A percentile compares a stretch with the other conserved stretches of the same genome.
phyloP scores from a whole-genome alignment of 2,329 filamentous ascomycete genomes.

The Fusarium xyrophilum region DNA sequence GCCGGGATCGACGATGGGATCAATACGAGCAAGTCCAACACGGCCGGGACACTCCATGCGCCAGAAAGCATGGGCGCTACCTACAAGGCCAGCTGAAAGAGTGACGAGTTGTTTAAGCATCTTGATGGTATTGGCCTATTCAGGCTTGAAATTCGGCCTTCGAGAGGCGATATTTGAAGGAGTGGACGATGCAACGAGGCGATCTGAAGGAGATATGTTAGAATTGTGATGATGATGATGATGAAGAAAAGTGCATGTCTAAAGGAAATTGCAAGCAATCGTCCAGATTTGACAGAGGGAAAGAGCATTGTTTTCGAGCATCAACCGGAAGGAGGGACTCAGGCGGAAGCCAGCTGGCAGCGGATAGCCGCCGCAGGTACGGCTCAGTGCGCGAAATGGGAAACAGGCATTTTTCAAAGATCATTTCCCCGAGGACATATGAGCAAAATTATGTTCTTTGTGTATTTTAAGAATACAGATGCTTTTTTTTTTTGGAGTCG shows the following conservation, averaged over 20 bases:
- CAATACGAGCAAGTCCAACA: conserved; percentile 73
- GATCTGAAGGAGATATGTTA: conserved; percentile 41
- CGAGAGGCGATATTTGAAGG: conserved; percentile 35
- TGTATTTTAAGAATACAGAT: neutral
- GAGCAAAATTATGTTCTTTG: neutral
- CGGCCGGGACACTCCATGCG: conserved; percentile 83
- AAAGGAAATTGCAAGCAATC: conserved; percentile 10
- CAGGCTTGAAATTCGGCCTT: conserved; percentile 32
- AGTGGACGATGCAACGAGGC: conserved; percentile 48
- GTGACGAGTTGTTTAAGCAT: conserved; percentile 48
- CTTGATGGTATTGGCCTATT: conserved; percentile 33
- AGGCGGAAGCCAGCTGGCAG: conserved; percentile 6
- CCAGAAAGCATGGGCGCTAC: conserved; percentile 75
- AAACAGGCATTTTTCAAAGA: neutral
- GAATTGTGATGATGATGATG: conserved; percentile 6
- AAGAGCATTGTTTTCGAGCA: conserved; percentile 16
- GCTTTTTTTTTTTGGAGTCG: neutral
- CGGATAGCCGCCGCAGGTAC: conserved; percentile 16
- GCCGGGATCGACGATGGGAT: conserved; percentile 75
- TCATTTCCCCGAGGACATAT: neutral
- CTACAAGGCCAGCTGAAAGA: conserved; percentile 46
- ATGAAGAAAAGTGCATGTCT: neutral
- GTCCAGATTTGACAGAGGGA: neutral
- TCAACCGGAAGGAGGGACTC: conserved; percentile 20
- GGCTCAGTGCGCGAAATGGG: conserved; percentile 14